Evolutionary conservation across 768 basidiomycete genomes (phyloP).

Genomic region (Peribolospora baueri): DNA sequence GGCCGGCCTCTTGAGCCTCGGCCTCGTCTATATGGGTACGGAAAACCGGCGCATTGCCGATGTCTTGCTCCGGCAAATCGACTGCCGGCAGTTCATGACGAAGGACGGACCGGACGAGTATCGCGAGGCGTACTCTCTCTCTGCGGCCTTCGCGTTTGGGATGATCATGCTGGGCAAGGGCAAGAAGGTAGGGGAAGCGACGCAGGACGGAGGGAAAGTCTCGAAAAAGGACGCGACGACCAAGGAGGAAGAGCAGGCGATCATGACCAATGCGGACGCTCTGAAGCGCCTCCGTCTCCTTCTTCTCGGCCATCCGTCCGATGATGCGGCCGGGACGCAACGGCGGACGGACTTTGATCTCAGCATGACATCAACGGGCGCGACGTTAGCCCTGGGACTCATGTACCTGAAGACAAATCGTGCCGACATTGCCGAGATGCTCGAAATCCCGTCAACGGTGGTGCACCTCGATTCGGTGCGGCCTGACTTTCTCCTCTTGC

Average conservation of each 20-base stretch:
- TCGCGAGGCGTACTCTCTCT: slow-evolving; percentile 73
- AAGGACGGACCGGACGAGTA: slow-evolving; percentile 69
- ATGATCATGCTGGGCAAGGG: slow-evolving; percentile 91
- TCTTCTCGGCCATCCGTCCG: not conserved
- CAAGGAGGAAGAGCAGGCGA: slow-evolving; percentile 1
- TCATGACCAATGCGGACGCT: slow-evolving; percentile 4
- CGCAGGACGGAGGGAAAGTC: slow-evolving; percentile 31
- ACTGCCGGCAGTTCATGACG: slow-evolving; percentile 46
- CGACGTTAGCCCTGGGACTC: slow-evolving; percentile 64
- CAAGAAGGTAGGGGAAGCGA: slow-evolving; percentile 34
- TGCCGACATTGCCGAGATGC: slow-evolving; percentile 59
- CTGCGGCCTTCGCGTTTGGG: slow-evolving; percentile 72
- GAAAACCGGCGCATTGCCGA: slow-evolving; percentile 79
- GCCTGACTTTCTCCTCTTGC: slow-evolving; percentile 60
- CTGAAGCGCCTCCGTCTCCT: slow-evolving; percentile 5
- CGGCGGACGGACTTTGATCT: slow-evolving; percentile 40
- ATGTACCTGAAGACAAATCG: slow-evolving; percentile 78
- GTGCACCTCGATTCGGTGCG: slow-evolving; percentile 61
- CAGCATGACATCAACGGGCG: slow-evolving; percentile 75
- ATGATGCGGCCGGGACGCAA: not conserved
- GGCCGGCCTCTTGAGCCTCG: slow-evolving; percentile 64
- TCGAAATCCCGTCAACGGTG: slow-evolving; percentile 58
- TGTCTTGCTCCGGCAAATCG: slow-evolving; percentile 62
- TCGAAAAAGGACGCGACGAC: not conserved
- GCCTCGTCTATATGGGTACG: slow-evolving; percentile 69